Conservation (phyloP, 345 rosid species). For the Dimocarpus longan region DNA sequence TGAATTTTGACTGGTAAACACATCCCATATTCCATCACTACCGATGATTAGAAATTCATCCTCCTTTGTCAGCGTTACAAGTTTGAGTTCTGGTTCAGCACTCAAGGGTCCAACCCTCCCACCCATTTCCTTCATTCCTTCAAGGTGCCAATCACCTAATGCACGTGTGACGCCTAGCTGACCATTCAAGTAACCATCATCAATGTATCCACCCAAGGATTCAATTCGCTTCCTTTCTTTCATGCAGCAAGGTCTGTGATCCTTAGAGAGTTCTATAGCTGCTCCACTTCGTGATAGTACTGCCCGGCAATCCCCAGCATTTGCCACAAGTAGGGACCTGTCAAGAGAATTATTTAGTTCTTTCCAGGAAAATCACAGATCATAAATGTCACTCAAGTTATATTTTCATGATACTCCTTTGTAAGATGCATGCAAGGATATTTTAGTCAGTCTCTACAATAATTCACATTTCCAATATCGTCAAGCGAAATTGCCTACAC, state of each 20-base stretch:
- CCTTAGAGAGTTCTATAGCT: conserved; percentile 73
- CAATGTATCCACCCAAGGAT: conserved; percentile 63
- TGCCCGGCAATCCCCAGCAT: conserved; percentile 92
- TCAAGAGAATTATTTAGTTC: conserved; percentile 11
- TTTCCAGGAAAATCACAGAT: conserved; percentile 5
- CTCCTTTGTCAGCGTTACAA: conserved; percentile 55
- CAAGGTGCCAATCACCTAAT: conserved; percentile 77
- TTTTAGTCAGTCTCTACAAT: neutral
- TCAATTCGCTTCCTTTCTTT: conserved; percentile 63
- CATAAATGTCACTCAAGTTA: neutral
- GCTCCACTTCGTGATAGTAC: conserved; percentile 66
- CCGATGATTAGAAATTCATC: conserved; percentile 84
- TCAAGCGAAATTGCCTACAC: neutral
- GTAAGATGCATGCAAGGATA: neutral
- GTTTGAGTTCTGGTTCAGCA: conserved; percentile 80
- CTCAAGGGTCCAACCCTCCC: conserved; percentile 60
- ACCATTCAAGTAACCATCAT: conserved; percentile 77
- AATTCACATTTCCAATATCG: neutral
- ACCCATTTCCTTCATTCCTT: conserved; percentile 59
- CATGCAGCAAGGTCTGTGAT: conserved; percentile 67
- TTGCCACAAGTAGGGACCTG: conserved; percentile 85
- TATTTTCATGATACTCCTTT: too few species aligned
- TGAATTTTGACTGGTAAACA: conserved; percentile 78
- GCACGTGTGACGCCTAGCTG: conserved; percentile 75
- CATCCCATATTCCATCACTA: conserved; percentile 90